A percentile compares a stretch with the other conserved stretches of the same genome.
phyloP scores from a whole-genome alignment of 129 eudicot species.

The Escallonia herrerae region DNA sequence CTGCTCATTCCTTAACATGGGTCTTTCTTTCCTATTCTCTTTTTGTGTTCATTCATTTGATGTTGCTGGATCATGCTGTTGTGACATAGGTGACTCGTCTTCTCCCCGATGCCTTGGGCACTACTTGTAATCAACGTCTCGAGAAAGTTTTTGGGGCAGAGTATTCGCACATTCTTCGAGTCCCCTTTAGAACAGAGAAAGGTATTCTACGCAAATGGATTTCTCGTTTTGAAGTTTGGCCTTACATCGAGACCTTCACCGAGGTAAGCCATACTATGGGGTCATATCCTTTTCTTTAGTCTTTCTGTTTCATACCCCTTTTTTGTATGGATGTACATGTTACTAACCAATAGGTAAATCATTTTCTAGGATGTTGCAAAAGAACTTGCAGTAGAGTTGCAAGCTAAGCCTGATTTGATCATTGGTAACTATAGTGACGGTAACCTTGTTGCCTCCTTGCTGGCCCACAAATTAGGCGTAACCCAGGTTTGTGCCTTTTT shows the following conservation, averaged over 20 bases:
- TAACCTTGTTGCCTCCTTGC: slow-evolving; percentile 80
- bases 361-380: slow-evolving; percentile 63
- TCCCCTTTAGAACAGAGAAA: slow-evolving; percentile 90
- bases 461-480: slow-evolving; percentile 88
- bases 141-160: slow-evolving; percentile 92
- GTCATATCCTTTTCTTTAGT: neutral
- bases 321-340: neutral
- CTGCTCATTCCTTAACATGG: neutral
- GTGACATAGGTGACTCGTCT: slow-evolving; percentile 64
- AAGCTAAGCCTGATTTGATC: slow-evolving; percentile 84
- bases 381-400: slow-evolving; percentile 67
- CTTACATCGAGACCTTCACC: slow-evolving; percentile 93
- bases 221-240: slow-evolving; percentile 99
- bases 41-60: neutral
- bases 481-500: slow-evolving; percentile 55
- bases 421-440: slow-evolving; percentile 96
- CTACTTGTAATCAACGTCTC: slow-evolving; percentile 92
- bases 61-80: neutral
- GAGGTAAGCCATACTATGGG: slow-evolving; percentile 38
- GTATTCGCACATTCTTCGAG: slow-evolving; percentile 84
- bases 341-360: neutral
- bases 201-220: slow-evolving; percentile 96
- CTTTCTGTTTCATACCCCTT: neutral
- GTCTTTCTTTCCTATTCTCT: neutral
- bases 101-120: slow-evolving; percentile 95